phyloP scores from a whole-genome alignment of 768 basidiomycete species.

The Collybia sordida region DNA sequence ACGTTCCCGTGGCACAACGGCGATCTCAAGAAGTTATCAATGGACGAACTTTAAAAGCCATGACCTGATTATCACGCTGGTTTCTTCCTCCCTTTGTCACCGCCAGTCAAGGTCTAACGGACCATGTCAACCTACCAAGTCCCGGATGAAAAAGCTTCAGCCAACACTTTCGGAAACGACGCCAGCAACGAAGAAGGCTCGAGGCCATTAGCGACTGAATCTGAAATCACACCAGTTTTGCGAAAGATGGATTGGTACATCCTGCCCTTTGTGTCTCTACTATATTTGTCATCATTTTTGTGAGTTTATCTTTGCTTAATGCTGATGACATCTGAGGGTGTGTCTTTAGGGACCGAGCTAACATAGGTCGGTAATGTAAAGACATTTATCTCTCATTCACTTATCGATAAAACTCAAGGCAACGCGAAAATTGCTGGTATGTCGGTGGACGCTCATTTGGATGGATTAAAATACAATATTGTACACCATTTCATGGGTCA shows the following conservation, averaged over 20 bases:
- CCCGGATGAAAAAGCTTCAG: constrained; percentile 4
- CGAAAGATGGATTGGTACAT: constrained; percentile 44
- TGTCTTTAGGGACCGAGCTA: constrained; percentile 29
- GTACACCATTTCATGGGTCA: constrained; percentile 14
- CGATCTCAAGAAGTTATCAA: background rate
- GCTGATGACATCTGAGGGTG: background rate
- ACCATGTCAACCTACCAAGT: background rate
- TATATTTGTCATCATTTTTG: constrained; percentile 47
- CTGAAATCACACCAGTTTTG: constrained; percentile 24
- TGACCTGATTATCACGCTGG: no score
- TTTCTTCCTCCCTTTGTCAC: background rate
- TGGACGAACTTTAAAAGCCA: constrained; percentile 1
- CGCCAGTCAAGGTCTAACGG: background rate
- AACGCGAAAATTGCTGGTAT: constrained; percentile 34
- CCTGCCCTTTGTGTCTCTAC: constrained; percentile 40
- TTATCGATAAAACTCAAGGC: constrained; percentile 5
- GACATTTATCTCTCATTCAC: background rate
- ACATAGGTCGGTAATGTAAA: constrained; percentile 22
- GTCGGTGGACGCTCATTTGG: constrained; percentile 24
- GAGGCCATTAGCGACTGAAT: constrained; percentile 13
- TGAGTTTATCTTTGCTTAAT: constrained; percentile 21
- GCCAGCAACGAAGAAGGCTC: background rate
- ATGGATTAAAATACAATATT: constrained; percentile 32
- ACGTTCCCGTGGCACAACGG: no score
- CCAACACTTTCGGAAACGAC: background rate